Percentiles rank a stretch among this genome's conserved stretches.
Conservation (phyloP, 164 flowering plant genomes). For the Stephania yunnanensis region DNA sequence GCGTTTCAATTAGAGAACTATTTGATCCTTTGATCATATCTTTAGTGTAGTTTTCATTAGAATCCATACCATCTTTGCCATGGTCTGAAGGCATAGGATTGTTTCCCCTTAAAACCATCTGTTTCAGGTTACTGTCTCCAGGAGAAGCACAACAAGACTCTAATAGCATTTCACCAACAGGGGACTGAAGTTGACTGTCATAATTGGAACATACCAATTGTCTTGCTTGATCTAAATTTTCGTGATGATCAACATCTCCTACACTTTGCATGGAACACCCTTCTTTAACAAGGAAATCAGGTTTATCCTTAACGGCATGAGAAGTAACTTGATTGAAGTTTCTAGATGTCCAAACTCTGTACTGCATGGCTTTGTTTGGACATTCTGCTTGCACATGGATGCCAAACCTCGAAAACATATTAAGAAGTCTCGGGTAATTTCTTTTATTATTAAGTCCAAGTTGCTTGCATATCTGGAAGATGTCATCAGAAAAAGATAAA, state of each 20-base stretch:
- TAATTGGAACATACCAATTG: constrained; percentile 23
- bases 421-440: constrained; percentile 42
- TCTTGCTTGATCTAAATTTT: constrained; percentile 19
- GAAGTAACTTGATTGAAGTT: constrained; percentile 35
- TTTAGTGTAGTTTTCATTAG: constrained; percentile 23
- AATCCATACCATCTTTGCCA: constrained; percentile 18
- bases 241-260: constrained; percentile 19
- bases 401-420: constrained; percentile 59
- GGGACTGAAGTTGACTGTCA: constrained; percentile 15
- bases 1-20: constrained; percentile 21
- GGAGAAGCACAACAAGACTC: constrained; percentile 17
- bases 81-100: constrained; percentile 16
- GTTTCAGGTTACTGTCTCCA: constrained; percentile 20
- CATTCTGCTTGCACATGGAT: constrained; percentile 56
- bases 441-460: constrained; percentile 70
- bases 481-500: constrained; percentile 5
- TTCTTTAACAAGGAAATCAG: constrained; percentile 20
- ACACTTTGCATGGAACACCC: constrained; percentile 4
- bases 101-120: constrained; percentile 15
- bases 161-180: constrained; percentile 14
- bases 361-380: constrained; percentile 41
- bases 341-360: constrained; percentile 69
- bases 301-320: constrained; percentile 18
- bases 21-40: constrained; percentile 16
- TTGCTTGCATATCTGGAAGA: constrained; percentile 55